Evolutionary conservation across 805 yeast genomes (phyloP).

Genomic region (Yamadazyma laniorum): DNA sequence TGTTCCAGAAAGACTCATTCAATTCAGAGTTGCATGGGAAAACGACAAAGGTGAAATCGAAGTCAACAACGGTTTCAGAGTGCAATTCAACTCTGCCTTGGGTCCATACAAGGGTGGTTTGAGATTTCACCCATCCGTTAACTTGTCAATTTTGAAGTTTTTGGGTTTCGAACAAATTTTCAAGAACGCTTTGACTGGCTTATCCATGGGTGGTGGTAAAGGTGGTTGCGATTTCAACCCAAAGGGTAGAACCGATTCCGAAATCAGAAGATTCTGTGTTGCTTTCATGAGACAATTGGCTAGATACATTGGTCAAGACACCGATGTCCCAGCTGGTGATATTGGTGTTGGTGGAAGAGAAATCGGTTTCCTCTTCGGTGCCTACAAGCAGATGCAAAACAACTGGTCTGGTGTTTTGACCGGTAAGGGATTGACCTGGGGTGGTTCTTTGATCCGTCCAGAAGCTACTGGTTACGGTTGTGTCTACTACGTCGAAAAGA

Average conservation of each 20-base stretch:
- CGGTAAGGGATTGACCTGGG: conserved; percentile 98
- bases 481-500: conserved; percentile 94
- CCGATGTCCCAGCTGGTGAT: conserved; percentile 99
- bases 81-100: conserved; percentile 95
- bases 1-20: conserved; percentile 93
- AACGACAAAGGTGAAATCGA: conserved; percentile 88
- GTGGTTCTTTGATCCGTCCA: conserved; percentile 98
- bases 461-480: conserved; percentile 99
- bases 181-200: conserved; percentile 96
- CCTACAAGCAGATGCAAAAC: conserved; percentile 89
- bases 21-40: conserved; percentile 98
- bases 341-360: conserved; percentile 98
- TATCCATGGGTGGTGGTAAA: conserved; percentile 98
- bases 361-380: conserved; percentile 93
- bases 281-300: conserved; percentile 94
- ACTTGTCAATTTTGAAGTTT: conserved; percentile 91
- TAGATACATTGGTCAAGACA: conserved; percentile 94
- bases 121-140: conserved; percentile 96
- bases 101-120: conserved; percentile 99
- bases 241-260: conserved; percentile 88
- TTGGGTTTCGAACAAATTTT: conserved; percentile 98
- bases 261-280: conserved; percentile 95
- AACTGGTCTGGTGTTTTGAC: conserved; percentile 96
- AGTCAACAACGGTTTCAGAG: conserved; percentile 97
- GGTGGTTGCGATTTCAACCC: conserved; percentile 99